Conservation (phyloP, 2,329 filamentous ascomycete genomes). For the Cercospora sesami region DNA sequence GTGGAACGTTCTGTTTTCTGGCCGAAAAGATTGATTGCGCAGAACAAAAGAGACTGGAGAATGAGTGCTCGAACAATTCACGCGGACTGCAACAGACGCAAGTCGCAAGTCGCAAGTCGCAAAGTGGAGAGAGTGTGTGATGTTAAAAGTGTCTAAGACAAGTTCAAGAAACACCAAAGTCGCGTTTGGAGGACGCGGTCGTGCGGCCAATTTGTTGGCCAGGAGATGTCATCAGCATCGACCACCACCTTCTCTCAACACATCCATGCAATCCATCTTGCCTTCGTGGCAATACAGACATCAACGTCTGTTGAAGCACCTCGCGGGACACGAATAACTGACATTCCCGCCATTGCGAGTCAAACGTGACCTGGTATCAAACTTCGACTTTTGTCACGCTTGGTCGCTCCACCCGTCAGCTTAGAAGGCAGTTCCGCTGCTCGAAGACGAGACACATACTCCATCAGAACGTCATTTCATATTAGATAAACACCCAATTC, state of each 20-base stretch:
- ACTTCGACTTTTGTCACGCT: neutral
- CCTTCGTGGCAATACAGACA: neutral
- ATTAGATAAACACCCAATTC: neutral
- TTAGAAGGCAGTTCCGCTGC: neutral
- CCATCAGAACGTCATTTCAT: neutral
- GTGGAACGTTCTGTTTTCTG: neutral
- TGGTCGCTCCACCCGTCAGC: neutral
- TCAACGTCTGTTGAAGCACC: neutral
- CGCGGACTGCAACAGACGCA: neutral
- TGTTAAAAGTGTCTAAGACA: neutral
- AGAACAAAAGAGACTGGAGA: neutral
- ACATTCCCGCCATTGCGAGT: neutral
- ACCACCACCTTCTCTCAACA: neutral
- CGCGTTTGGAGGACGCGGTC: neutral
- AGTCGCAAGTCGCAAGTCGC: neutral
- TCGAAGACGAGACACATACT: neutral
- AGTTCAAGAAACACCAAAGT: neutral
- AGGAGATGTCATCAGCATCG: conserved; percentile 1
- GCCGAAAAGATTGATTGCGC: neutral
- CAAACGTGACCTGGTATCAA: neutral
- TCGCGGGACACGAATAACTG: neutral
- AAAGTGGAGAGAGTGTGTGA: neutral
- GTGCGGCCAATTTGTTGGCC: neutral
- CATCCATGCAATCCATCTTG: neutral
- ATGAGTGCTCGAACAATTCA: neutral